Evolutionary conservation across 2,329 filamentous ascomycete genomes (phyloP).

Genomic region (Uncinocarpus reesii): DNA sequence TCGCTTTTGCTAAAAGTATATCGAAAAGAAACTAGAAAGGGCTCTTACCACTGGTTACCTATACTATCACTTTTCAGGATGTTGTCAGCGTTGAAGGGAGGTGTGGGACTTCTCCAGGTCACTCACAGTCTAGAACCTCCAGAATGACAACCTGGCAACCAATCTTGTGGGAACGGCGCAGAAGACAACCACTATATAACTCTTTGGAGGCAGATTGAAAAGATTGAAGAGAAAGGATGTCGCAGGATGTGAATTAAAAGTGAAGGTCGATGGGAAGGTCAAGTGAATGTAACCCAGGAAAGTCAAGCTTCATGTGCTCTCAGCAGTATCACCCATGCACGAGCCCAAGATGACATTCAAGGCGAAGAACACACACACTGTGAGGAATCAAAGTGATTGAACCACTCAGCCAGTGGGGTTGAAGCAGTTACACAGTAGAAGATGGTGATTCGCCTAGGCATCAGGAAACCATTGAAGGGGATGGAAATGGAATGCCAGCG

Average conservation of each 20-base stretch:
- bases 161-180: too few relatives aligned
- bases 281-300: conserved; percentile 5
- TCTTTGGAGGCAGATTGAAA: background rate
- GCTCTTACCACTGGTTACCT: background rate
- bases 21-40: too few relatives aligned
- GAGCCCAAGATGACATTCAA: background rate
- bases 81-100: too few relatives aligned
- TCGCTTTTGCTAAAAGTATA: too few relatives aligned
- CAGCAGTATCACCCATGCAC: background rate
- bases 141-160: too few relatives aligned
- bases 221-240: background rate
- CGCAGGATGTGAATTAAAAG: background rate
- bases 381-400: background rate
- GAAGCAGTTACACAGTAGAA: background rate
- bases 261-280: background rate
- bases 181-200: too few relatives aligned
- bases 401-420: background rate
- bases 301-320: background rate
- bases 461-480: background rate
- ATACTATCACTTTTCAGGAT: too few relatives aligned
- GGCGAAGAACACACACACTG: background rate
- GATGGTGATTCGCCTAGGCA: background rate
- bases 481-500: background rate
- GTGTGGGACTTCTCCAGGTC: too few relatives aligned
- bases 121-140: background rate